phyloP scores from a whole-genome alignment of 345 rosid species.

The Diplotaxis tenuifolia region DNA sequence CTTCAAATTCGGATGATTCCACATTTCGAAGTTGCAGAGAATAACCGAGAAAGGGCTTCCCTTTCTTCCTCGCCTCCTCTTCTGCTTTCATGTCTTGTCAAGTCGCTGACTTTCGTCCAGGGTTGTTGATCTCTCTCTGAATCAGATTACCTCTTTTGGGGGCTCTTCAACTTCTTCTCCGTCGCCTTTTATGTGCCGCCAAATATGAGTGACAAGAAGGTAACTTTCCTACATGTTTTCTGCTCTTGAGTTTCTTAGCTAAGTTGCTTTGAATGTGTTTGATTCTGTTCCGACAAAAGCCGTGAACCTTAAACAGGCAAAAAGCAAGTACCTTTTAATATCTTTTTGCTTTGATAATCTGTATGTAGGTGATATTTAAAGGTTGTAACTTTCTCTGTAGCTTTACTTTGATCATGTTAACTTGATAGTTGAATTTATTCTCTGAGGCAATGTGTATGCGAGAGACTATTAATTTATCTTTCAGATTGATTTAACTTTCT shows the following conservation, averaged over 20 bases:
- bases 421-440: background rate
- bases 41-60: slow-evolving; percentile 44
- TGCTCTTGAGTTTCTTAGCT: background rate
- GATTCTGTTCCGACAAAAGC: background rate
- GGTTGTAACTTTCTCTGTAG: background rate
- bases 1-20: slow-evolving; percentile 46
- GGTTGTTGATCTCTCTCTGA: slow-evolving; percentile 33
- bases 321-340: background rate
- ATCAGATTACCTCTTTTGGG: slow-evolving; percentile 27
- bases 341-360: background rate
- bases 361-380: background rate
- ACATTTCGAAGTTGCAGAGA: slow-evolving; percentile 37
- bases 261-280: background rate
- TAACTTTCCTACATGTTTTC: background rate
- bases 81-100: slow-evolving; percentile 92
- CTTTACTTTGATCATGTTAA: background rate
- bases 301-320: background rate
- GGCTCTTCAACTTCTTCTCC: slow-evolving; percentile 26
- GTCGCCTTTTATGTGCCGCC: slow-evolving; percentile 6
- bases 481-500: background rate
- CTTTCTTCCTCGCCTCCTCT: slow-evolving; percentile 25
- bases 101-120: slow-evolving; percentile 46
- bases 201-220: background rate
- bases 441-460: background rate
- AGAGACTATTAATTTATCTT: background rate